phyloP scores from a whole-genome alignment of 306 rosid genomes.

The Pyrus betulifolia region DNA sequence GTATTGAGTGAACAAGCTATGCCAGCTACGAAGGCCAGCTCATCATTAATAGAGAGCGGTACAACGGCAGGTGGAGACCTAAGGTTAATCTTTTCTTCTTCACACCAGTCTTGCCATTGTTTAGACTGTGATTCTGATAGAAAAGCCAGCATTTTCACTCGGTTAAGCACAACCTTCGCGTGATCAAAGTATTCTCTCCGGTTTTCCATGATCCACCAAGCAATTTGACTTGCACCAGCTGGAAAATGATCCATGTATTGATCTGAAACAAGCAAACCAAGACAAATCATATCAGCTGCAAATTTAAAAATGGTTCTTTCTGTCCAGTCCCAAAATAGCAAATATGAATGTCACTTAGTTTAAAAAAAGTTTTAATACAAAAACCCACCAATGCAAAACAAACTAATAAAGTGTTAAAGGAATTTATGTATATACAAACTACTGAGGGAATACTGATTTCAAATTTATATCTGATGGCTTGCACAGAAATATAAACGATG shows the following conservation, averaged over 20 bases:
- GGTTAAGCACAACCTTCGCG: slow-evolving; percentile 54
- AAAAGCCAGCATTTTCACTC: slow-evolving; percentile 62
- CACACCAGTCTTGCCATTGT: slow-evolving; percentile 79
- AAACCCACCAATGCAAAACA: not conserved
- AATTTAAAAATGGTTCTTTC: not conserved
- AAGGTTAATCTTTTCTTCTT: slow-evolving; percentile 60
- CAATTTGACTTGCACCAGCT: slow-evolving; percentile 71
- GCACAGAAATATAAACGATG: not conserved
- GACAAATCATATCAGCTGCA: not conserved
- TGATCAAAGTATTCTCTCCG: slow-evolving; percentile 78
- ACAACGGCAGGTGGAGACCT: slow-evolving; percentile 57
- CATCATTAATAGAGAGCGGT: slow-evolving; percentile 78
- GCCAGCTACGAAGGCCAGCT: slow-evolving; percentile 77
- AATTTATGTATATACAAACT: not conserved
- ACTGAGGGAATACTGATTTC: not conserved
- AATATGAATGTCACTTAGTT: not conserved
- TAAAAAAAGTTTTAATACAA: not conserved
- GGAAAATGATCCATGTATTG: slow-evolving; percentile 73
- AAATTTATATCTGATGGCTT: not conserved
- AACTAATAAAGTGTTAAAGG: not conserved
- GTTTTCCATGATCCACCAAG: slow-evolving; percentile 98
- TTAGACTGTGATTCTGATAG: slow-evolving; percentile 71
- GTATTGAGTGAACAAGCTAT: slow-evolving; percentile 74
- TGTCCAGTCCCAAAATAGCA: not conserved
- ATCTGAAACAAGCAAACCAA: slow-evolving; percentile 37